Base-by-base conservation (phyloP, 768 basidiomycete species). In the Xanthoconium purpureum region DNA sequence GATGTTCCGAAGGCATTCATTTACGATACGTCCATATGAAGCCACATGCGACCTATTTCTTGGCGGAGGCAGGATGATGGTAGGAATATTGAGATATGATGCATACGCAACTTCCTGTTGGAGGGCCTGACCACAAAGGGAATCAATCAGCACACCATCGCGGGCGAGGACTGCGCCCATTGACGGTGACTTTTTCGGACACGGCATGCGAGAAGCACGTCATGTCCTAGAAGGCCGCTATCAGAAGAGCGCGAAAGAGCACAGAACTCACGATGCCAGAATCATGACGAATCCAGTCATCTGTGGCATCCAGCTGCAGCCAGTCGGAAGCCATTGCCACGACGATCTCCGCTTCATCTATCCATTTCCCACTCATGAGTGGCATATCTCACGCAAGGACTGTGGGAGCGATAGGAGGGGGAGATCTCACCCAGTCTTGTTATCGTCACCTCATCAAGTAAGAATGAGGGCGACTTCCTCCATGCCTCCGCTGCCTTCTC, bases 251-350 rank as follows among this genome's bases (percentile, higher is more conserved):
- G 46, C 38, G 54, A 56, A 57, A 45, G 42, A 42, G n/a, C n/a
- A n/a, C n/a, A n/a, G 50, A 45, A 79, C 89, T 73, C 71, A 94
- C 94, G 52, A 96, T 89, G 74, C 96, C 97, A 44, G 94, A 89
- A 68, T 99, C 97, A 64, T 96, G 92, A 44, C 97, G 84, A 52
- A 98, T 87, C 80, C 95, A 93, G 64, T 94, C 92, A 72, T 98
- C 94, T 0, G 83, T 75, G 9, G 92, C 87, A 73, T 99, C 97
- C 38, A 99, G 78, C 70, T 97, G 93, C 4, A 99, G 79, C 97
- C 97, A 99, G 53, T 95, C 91, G 3, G 94, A 94, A 9, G 90
- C 79, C 70, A 97, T 81, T 6, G 79, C 87, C 14, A 91, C 84
- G 37, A 89, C 75, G 29, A 79, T 79, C 56, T 88, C 85, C 11